A percentile compares a stretch with the other conserved stretches of the same genome.
phyloP scores from a whole-genome alignment of 179 eudicot genomes.

The Spinacia oleracea region DNA sequence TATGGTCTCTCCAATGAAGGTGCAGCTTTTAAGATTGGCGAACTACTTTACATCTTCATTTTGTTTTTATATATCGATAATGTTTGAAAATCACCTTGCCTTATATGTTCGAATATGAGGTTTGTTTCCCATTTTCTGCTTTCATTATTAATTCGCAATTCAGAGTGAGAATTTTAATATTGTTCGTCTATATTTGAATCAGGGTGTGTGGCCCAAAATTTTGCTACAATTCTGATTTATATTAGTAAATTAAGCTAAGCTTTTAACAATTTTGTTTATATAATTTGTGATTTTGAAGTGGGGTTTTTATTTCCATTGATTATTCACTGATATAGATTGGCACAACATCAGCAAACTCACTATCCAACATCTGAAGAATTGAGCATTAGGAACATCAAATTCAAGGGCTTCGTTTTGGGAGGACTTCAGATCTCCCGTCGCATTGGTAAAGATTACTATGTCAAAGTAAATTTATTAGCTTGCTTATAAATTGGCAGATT shows the following conservation, averaged over 20 bases:
- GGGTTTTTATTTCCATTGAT: not conserved
- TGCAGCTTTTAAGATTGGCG: no score
- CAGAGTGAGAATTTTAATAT: slow-evolving; percentile 7
- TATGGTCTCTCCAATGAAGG: no score
- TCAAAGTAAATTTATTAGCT: slow-evolving; percentile 62
- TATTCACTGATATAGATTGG: slow-evolving; percentile 61
- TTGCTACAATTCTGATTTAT: not conserved
- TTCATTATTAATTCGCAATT: not conserved
- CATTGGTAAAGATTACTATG: slow-evolving; percentile 90
- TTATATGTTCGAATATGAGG: slow-evolving; percentile 90
- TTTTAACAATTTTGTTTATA: not conserved
- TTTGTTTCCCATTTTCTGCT: no score
- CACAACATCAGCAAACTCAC: slow-evolving; percentile 86
- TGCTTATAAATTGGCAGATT: no score
- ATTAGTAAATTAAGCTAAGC: not conserved
- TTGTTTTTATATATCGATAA: slow-evolving; percentile 78
- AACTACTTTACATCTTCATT: no score
- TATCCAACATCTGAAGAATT: slow-evolving; percentile 87
- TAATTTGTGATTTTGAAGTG: not conserved
- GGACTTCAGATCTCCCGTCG: slow-evolving; percentile 90
- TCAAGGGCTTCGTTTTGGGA: slow-evolving; percentile 87
- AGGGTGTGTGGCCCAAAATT: not conserved
- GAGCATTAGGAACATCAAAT: slow-evolving; percentile 84
- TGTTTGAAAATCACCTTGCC: slow-evolving; percentile 76
- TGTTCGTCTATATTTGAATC: not conserved